These are phyloP conservation scores for Boletus speciosus DNA, from an alignment of 768 basidiomycete species.

Conservation along the genomic window DNA sequence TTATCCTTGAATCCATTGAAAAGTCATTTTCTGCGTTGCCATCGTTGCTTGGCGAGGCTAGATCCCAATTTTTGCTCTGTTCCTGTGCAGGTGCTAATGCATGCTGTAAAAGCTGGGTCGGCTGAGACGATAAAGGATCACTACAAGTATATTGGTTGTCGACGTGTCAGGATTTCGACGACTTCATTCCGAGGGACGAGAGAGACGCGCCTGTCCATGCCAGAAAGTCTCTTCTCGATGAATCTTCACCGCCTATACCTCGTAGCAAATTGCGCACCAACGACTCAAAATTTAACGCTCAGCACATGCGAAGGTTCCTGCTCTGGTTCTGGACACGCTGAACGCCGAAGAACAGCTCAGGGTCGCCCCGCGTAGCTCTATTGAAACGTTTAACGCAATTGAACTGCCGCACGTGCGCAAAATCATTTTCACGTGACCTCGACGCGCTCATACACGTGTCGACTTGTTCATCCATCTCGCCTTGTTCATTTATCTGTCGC, in stretches of 20 bases:
- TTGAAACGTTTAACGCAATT: not conserved
- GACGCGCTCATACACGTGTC: constrained; percentile 27
- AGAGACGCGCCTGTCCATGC: constrained; percentile 43
- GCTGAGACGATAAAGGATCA: constrained; percentile 48
- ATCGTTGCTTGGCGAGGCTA: constrained; percentile 16
- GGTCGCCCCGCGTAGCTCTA: too few species aligned
- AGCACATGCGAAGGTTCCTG: constrained; percentile 2
- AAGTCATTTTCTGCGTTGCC: constrained; percentile 31
- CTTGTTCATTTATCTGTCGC: constrained; percentile 2
- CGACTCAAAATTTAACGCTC: constrained; percentile 4
- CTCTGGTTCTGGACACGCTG: not conserved
- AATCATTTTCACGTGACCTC: constrained; percentile 30
- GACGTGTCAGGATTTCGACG: constrained; percentile 11
- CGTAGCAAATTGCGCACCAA: not conserved
- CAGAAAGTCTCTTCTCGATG: not conserved
- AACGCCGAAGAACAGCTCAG: not conserved
- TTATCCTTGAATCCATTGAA: constrained; percentile 42
- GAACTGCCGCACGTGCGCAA: constrained; percentile 13
- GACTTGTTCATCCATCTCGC: constrained; percentile 9
- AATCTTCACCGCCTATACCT: not conserved
- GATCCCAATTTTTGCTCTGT: constrained; percentile 6
- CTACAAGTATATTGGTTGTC: constrained; percentile 26
- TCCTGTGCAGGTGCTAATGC: constrained; percentile 34
- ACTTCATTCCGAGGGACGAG: constrained; percentile 8
- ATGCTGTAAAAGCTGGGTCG: constrained; percentile 50